Base-by-base conservation (phyloP, 495 filamentous ascomycete species). In the Neurospora hispaniola region DNA sequence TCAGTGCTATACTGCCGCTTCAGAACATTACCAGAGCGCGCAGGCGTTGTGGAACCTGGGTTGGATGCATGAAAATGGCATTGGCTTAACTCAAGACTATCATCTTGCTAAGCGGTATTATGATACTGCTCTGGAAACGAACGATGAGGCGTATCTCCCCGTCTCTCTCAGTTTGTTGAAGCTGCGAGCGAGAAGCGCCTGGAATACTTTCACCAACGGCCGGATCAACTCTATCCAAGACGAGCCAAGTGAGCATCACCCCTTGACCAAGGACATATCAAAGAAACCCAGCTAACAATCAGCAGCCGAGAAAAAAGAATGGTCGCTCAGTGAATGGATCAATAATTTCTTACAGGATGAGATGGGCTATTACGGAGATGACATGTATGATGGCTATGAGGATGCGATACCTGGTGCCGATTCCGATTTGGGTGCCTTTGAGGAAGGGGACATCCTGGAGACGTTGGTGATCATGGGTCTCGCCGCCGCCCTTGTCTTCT, bases 31-130 rank as follows among this genome's bases (percentile, higher is more conserved):
- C 76, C 92, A 93, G 77, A 96, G 93, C 78, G 94, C 95, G 38
- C 96, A 98, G 83, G 96, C 96, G 14, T 90, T 97, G 71, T 99
- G 93, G 88, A 98, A 99, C 75, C 85, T 99, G 14, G 96, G 96
- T 16, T 99, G 96, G 96, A 98, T 99, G 93, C 94, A 99, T 81
- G 96, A 99, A 82, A 98, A 98, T 78, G 96, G 96, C 3, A 85
- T 98, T 66, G 94, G 95, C 12, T 90, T 98, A 4, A 89, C 91
- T 43, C 96, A 99, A 78, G 96, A 99, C 79, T 99, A 96, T 80
- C 96, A 98, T 78, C 90, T 99, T 44, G 96, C 96, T 4, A 99
- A 99, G 82, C 85, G 96, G 35, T 96, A 92, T 81, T 99, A 99
- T 78, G 96, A 99, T 78, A 86, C 93, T 70, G 94, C 96, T 1